Conservation (phyloP, 1,284 basidiomycete species). For the Cutaneotrichosporon cavernicola region DNA sequence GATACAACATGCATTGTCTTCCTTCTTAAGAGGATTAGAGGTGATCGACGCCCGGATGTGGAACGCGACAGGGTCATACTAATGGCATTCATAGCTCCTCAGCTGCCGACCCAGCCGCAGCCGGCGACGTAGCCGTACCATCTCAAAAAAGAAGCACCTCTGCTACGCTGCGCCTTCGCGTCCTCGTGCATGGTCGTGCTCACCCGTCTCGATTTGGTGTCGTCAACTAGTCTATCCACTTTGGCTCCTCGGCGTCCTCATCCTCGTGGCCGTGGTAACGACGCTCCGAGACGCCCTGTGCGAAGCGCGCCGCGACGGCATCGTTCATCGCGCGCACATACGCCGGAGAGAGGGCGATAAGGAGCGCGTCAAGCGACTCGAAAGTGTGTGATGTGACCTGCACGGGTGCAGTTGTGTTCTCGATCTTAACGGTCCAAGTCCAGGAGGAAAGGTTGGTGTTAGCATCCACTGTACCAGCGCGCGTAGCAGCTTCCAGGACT, state of each 20-base stretch:
- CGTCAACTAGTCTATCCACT: constrained; percentile 23
- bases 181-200: background rate
- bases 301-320: constrained; percentile 41
- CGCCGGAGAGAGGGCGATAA: constrained; percentile 40
- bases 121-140: background rate
- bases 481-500: constrained; percentile 14
- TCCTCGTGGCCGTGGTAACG: constrained; percentile 17
- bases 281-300: constrained; percentile 14
- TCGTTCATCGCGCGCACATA: constrained; percentile 44
- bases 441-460: background rate
- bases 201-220: background rate
- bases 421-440: constrained; percentile 20
- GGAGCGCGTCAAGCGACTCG: constrained; percentile 43
- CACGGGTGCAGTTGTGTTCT: constrained; percentile 12
- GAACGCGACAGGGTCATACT: background rate
- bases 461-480: background rate
- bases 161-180: no score
- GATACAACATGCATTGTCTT: background rate
- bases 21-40: background rate
- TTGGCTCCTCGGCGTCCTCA: constrained; percentile 15
- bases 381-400: constrained; percentile 28
- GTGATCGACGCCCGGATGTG: background rate
- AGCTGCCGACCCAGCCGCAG: background rate
- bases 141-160: background rate
- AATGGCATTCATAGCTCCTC: no score